Base-by-base conservation (phyloP, 2,329 filamentous ascomycete genomes). In the Diaporthe sp. region DNA sequence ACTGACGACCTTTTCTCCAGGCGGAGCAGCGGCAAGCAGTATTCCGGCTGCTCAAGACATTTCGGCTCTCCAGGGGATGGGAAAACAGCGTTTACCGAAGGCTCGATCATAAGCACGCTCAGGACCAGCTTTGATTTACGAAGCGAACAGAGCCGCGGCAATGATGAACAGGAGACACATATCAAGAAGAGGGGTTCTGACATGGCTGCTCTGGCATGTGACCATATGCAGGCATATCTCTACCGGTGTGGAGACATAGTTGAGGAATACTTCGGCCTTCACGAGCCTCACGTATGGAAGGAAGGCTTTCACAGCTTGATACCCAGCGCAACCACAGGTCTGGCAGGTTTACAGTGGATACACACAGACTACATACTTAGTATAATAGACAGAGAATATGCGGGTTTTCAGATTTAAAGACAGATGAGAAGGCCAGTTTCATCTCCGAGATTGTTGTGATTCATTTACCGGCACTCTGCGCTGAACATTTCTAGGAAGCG, bases 31-130 rank as follows among this genome's bases (percentile, higher is more conserved):
- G 37, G 37, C 37, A 39, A 39, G 37, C 3, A 39, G 37, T 3
- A 39, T 44, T 3, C 7, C 42, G 6, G 42, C 55, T n/a, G 8
- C 9, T 37, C 44, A 73, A 60, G 71, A 73, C 44, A 9, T 63
- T n/a, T 31, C 42, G n/a, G 34, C 51, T 49, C 5, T 73, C 37
- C 71, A 73, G 37, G 71, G 71, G 20, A 73, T 73, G 71, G 71
- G 71, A n/a, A 73, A 67, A 34, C 71, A 73, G 39, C 34, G 71
- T 12, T 37, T 73, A 34, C 71, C 71, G 3, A 57, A 67, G 9
- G 12, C 65, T 39, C 49, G 49, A 55, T 55, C 65, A 70, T 70
- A n/a, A 42, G 47, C 65, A 28, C 49, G n/a, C 13, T 20, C n/a
- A 42, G n/a, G 34, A 53, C 12, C 4, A 55, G 37, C 34, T 55